These are phyloP conservation scores for Helenozyma baotianmanensis DNA, from an alignment of 805 yeast genomes.

Conservation along the genomic window DNA sequence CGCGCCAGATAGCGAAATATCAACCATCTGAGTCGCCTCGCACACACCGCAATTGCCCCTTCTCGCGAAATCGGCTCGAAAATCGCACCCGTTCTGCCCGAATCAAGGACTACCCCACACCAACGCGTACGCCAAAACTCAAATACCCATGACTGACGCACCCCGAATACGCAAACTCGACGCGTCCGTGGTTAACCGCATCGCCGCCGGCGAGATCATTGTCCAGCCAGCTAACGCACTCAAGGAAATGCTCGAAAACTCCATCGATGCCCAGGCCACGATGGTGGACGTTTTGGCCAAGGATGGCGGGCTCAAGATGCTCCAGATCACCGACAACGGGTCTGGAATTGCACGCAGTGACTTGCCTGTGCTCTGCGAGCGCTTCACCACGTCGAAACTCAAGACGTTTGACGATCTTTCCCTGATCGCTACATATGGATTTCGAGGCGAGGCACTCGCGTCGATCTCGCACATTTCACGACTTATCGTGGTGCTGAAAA, in stretches of 20 bases:
- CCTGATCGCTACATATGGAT: conserved; percentile 77
- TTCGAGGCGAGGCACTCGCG: conserved; percentile 95
- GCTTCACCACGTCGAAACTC: conserved; percentile 91
- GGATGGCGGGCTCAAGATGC: conserved; percentile 85
- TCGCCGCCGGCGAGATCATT: conserved; percentile 97
- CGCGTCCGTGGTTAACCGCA: conserved; percentile 71
- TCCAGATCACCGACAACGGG: conserved; percentile 90
- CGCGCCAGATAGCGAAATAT: too few relatives aligned
- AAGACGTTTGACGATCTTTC: conserved; percentile 68
- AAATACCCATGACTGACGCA: too few relatives aligned
- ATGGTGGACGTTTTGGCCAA: conserved; percentile 74
- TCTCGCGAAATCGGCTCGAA: too few relatives aligned
- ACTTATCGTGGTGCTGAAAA: conserved; percentile 74
- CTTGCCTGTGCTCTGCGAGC: conserved; percentile 72
- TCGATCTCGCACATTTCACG: conserved; percentile 88
- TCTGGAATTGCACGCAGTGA: conserved; percentile 73
- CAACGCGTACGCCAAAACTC: too few relatives aligned
- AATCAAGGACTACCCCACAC: too few relatives aligned
- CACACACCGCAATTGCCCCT: too few relatives aligned
- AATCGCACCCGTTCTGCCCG: too few relatives aligned
- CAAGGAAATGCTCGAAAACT: conserved; percentile 88
- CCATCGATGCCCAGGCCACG: conserved; percentile 80
- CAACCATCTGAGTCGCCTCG: too few relatives aligned
- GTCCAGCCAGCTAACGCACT: conserved; percentile 91
- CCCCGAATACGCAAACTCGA: conserved; percentile 47